Evolutionary conservation across 495 filamentous ascomycete species (phyloP).

Genomic region (Pseudevernia furfuracea): DNA sequence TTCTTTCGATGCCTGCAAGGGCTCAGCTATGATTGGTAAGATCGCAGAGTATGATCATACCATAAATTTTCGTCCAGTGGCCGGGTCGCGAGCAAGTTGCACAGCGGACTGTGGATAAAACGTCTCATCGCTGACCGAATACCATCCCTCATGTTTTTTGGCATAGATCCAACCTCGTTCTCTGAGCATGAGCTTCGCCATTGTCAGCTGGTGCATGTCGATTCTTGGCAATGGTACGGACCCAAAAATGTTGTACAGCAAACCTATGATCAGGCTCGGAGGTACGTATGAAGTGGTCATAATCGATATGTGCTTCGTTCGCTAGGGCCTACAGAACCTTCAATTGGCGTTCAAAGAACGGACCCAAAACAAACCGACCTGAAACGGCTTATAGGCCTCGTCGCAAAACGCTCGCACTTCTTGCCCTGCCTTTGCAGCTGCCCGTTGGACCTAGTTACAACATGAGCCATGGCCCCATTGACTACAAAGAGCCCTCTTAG

Average conservation of each 20-base stretch:
- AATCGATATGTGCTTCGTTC: conserved; percentile 53
- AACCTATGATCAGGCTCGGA: conserved; percentile 74
- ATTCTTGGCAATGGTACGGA: not conserved
- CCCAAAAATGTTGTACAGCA: conserved; percentile 85
- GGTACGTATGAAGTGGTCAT: conserved; percentile 86
- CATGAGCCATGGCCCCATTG: no score
- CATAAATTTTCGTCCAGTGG: conserved; percentile 74
- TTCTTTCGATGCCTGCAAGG: conserved; percentile 54
- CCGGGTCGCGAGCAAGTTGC: conserved; percentile 64
- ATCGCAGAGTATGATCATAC: not conserved
- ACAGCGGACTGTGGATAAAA: conserved; percentile 78
- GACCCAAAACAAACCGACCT: conserved; percentile 20
- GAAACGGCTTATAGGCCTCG: conserved; percentile 44
- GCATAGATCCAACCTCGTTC: conserved; percentile 76
- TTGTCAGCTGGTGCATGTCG: not conserved
- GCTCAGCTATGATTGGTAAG: not conserved
- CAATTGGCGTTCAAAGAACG: not conserved
- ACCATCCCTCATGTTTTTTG: conserved; percentile 88
- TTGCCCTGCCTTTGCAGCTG: conserved; percentile 57
- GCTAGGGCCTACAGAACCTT: conserved; percentile 47
- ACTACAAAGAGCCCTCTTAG: not conserved
- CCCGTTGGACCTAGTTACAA: conserved; percentile 65
- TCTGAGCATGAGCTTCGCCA: conserved; percentile 46
- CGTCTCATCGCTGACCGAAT: conserved; percentile 91
- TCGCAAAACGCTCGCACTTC: conserved; percentile 58